Conservation (phyloP, 2,329 filamentous ascomycete species). For the Pseudovirgaria hyperparasitica region DNA sequence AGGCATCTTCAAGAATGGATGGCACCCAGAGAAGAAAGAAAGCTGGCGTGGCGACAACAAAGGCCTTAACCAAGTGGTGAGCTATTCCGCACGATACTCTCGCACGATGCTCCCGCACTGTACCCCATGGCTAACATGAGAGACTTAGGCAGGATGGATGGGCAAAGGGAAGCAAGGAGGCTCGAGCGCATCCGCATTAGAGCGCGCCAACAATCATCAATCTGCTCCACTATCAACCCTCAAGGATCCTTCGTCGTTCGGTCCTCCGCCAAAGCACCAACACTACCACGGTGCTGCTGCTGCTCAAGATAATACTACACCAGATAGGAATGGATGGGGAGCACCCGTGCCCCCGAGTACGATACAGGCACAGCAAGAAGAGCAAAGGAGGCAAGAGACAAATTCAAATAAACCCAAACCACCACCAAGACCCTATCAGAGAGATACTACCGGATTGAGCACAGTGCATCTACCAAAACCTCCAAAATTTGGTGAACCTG, state of each 20-base stretch:
- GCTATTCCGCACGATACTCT: constrained; percentile 12
- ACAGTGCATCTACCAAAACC: constrained; percentile 60
- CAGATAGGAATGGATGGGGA: constrained; percentile 22
- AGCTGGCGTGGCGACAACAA: constrained; percentile 34
- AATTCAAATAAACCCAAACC: constrained; percentile 17
- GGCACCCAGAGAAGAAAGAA: constrained; percentile 31
- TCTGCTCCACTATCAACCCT: constrained; percentile 55
- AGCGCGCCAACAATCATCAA: constrained; percentile 32
- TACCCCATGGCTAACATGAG: constrained; percentile 5
- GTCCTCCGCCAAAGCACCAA: constrained; percentile 60
- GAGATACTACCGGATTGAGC: constrained; percentile 57
- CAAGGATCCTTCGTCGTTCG: constrained; percentile 66
- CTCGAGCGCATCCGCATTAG: too few relatives aligned
- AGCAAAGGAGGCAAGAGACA: constrained; percentile 21
- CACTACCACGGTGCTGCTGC: constrained; percentile 35
- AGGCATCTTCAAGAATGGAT: constrained; percentile 34
- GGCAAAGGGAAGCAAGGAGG: constrained; percentile 39
- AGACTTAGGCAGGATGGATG: constrained; percentile 42
- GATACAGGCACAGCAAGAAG: constrained; percentile 22
- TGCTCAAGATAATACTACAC: constrained; percentile 25
- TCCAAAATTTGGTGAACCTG: constrained; percentile 34
- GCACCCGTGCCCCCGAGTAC: constrained; percentile 28
- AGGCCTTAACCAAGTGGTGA: constrained; percentile 41
- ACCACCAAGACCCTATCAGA: constrained; percentile 53
- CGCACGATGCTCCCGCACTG: constrained; percentile 1